These are phyloP conservation scores for Diplodia intermedia DNA, from an alignment of 2,329 filamentous ascomycete species.

Conservation along the genomic window DNA sequence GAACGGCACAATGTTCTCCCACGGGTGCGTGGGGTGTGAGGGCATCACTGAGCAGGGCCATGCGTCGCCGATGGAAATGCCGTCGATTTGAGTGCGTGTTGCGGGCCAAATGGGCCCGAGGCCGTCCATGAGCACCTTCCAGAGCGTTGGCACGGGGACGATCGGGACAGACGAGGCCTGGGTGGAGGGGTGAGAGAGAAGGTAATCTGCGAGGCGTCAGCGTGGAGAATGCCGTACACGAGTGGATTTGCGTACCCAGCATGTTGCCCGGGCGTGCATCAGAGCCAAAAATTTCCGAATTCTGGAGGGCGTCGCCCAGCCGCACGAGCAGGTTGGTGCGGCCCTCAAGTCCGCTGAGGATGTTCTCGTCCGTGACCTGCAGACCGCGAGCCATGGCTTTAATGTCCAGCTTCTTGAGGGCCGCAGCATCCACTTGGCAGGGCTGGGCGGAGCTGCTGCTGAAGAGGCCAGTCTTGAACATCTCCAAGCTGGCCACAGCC, in stretches of 20 bases:
- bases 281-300: constrained; percentile 82
- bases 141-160: constrained; percentile 84
- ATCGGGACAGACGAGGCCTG: constrained; percentile 88
- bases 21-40: constrained; percentile 70
- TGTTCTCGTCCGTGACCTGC: constrained; percentile 82
- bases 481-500: constrained; percentile 78
- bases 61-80: constrained; percentile 86
- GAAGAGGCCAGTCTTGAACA: constrained; percentile 93
- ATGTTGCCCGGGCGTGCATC: constrained; percentile 91
- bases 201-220: constrained; percentile 70
- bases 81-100: constrained; percentile 85
- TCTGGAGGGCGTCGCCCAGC: constrained; percentile 77
- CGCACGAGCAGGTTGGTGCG: constrained; percentile 79
- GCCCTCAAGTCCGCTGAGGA: constrained; percentile 83
- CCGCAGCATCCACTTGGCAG: constrained; percentile 86
- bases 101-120: constrained; percentile 87
- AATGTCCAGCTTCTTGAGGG: constrained; percentile 74
- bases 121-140: constrained; percentile 88
- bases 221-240: background rate
- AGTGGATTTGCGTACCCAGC: constrained; percentile 68
- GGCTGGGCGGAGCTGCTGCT: constrained; percentile 82
- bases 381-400: constrained; percentile 79
- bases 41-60: constrained; percentile 91
- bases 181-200: constrained; percentile 90
- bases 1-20: constrained; percentile 87